A percentile compares a stretch with the other conserved stretches of the same genome.
These are phyloP conservation scores for Vaccinium myrtillus DNA, from an alignment of 148 eudicot species.

Conservation along the genomic window DNA sequence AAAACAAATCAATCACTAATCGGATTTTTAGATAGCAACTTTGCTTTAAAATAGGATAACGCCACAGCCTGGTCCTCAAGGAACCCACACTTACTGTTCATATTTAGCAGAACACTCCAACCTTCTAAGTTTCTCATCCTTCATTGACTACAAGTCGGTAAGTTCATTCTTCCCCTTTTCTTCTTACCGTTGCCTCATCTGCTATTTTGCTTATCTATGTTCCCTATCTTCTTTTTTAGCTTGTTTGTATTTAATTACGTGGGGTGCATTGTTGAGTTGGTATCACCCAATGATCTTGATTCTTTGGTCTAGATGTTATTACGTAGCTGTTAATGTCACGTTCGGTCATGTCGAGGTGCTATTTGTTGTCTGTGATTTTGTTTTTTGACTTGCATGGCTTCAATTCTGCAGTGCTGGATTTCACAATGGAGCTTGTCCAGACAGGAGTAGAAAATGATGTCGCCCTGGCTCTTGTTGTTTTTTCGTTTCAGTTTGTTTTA, in stretches of 20 bases:
- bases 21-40: not conserved
- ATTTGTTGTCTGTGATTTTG: not conserved
- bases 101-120: not conserved
- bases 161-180: not conserved
- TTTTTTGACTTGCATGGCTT: not conserved
- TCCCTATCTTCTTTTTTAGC: not conserved
- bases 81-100: not conserved
- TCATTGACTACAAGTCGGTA: not conserved
- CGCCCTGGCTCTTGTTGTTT: slow-evolving; percentile 64
- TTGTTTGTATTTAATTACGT: not conserved
- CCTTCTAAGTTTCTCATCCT: not conserved
- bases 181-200: not conserved
- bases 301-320: not conserved
- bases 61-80: not conserved
- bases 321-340: not conserved
- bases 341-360: not conserved
- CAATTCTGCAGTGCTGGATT: slow-evolving; percentile 68
- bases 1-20: not conserved
- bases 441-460: slow-evolving; percentile 79
- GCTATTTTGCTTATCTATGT: not conserved
- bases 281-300: not conserved
- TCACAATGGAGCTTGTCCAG: slow-evolving; percentile 71
- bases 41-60: not conserved
- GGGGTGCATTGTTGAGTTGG: not conserved
- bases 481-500: slow-evolving; percentile 84